Conservation (phyloP, 176 grass and related monocot species). For the Carex myosuroides region DNA sequence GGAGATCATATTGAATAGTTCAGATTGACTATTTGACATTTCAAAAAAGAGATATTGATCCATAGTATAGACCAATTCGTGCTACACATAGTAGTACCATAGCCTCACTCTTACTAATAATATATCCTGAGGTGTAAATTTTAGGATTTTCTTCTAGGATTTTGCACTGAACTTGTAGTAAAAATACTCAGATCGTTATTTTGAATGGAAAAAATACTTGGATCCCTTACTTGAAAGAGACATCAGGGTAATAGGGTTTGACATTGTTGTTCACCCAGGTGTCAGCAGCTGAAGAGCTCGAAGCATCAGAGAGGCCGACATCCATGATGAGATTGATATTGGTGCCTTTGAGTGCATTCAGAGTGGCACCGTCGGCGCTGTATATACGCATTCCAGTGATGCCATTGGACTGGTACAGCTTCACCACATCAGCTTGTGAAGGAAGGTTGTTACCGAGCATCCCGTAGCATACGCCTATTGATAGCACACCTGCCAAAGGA, state of each 20-base stretch:
- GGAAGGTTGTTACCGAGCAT: constrained; percentile 41
- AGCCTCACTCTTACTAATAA: not conserved
- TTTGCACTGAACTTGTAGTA: not conserved
- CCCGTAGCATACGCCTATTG: constrained; percentile 63
- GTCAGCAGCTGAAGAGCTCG: constrained; percentile 5
- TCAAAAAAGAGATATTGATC: no score
- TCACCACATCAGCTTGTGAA: constrained; percentile 29
- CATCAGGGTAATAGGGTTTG: constrained; percentile 7
- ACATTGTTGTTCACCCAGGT: constrained; percentile 36
- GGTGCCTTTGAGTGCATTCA: constrained; percentile 24
- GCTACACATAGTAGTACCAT: not conserved
- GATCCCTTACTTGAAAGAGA: constrained; percentile 23
- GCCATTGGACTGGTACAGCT: constrained; percentile 44
- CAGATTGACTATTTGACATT: no score
- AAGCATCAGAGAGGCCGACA: constrained; percentile 2
- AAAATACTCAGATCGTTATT: no score
- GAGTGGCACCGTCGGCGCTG: constrained; percentile 1
- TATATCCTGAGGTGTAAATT: not conserved
- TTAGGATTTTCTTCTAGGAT: not conserved
- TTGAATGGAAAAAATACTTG: no score
- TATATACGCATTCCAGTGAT: constrained; percentile 58
- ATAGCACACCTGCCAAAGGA: not conserved
- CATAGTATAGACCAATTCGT: no score
- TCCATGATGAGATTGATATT: constrained; percentile 42
- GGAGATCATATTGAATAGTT: no score